Evolutionary conservation across 2,329 filamentous ascomycete genomes (phyloP).

Genomic region (Fusarium sp.): DNA sequence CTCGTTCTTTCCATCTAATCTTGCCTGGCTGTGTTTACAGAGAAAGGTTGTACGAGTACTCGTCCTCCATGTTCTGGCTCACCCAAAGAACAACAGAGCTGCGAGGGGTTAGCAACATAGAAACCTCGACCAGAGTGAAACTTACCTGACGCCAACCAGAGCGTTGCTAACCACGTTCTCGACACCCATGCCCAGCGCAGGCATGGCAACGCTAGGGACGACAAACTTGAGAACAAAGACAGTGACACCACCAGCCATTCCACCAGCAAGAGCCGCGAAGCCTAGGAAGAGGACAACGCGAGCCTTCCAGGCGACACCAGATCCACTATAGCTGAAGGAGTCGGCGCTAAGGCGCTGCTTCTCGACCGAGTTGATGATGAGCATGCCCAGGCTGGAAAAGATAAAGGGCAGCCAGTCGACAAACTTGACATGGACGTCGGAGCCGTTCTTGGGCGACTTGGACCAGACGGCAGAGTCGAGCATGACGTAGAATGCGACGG

Average conservation of each 20-base stretch:
- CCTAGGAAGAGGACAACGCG: constrained; percentile 75
- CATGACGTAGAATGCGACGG: constrained; percentile 75
- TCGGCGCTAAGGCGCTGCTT: constrained; percentile 74
- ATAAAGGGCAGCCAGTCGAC: constrained; percentile 78
- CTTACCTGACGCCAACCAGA: constrained; percentile 70
- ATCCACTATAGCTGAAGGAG: constrained; percentile 71
- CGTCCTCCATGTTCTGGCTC: constrained; percentile 79
- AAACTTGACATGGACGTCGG: constrained; percentile 71
- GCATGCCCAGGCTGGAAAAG: constrained; percentile 75
- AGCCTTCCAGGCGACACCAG: constrained; percentile 76
- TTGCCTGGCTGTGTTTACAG: constrained; percentile 54
- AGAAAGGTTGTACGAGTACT: constrained; percentile 76
- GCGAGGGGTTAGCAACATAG: constrained; percentile 27
- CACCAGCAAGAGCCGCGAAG: constrained; percentile 73
- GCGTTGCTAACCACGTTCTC: constrained; percentile 76
- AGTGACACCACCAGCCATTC: constrained; percentile 77
- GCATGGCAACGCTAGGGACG: constrained; percentile 68
- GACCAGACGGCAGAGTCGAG: constrained; percentile 77
- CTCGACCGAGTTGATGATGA: constrained; percentile 78
- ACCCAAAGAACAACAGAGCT: constrained; percentile 75
- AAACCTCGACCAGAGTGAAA: constrained; percentile 3
- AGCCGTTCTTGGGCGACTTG: constrained; percentile 69
- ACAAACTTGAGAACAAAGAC: constrained; percentile 75
- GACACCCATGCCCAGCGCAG: constrained; percentile 72
- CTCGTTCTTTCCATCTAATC: constrained; percentile 5